Evolutionary conservation across 225 moss, liverwort and hornwort species (phyloP).

Genomic region (Sphagnum contortum): DNA sequence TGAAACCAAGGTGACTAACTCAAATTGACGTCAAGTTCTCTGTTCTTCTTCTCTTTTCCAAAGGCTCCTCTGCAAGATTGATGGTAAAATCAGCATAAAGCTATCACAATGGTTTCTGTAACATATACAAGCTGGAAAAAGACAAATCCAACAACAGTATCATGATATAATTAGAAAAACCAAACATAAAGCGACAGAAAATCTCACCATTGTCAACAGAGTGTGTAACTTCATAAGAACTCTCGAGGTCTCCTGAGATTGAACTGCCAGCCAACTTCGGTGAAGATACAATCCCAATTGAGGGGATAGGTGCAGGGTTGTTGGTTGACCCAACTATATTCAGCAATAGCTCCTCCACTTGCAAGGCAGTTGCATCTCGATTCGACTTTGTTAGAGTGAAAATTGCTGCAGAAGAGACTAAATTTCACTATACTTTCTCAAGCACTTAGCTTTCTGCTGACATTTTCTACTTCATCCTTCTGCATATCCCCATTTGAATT

Average conservation of each 20-base stretch:
- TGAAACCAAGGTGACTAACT: too few species aligned
- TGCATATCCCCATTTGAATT: not conserved
- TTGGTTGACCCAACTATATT: conserved; percentile 57
- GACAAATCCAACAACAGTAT: too few species aligned
- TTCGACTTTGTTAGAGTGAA: conserved; percentile 76
- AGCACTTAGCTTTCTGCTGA: too few species aligned
- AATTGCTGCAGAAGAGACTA: conserved; percentile 25
- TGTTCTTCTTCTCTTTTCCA: conserved; percentile 40
- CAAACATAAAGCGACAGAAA: too few species aligned
- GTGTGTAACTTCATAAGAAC: not conserved
- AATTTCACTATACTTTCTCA: too few species aligned
- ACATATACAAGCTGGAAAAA: too few species aligned
- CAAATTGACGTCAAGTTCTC: not conserved
- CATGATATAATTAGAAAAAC: too few species aligned
- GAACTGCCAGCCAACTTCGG: conserved; percentile 12
- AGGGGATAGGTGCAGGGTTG: conserved; percentile 12
- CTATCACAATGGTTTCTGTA: too few species aligned
- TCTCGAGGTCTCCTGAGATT: conserved; percentile 6
- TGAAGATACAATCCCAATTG: conserved; percentile 16
- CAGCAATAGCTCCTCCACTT: conserved; percentile 74
- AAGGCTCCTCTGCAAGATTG: conserved; percentile 20
- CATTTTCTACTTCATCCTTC: not conserved
- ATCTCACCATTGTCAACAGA: too few species aligned
- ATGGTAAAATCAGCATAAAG: too few species aligned
- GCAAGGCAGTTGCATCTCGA: conserved; percentile 62